Conservation (phyloP, 108 stramenopile species). For the Nitzschia sp. region DNA sequence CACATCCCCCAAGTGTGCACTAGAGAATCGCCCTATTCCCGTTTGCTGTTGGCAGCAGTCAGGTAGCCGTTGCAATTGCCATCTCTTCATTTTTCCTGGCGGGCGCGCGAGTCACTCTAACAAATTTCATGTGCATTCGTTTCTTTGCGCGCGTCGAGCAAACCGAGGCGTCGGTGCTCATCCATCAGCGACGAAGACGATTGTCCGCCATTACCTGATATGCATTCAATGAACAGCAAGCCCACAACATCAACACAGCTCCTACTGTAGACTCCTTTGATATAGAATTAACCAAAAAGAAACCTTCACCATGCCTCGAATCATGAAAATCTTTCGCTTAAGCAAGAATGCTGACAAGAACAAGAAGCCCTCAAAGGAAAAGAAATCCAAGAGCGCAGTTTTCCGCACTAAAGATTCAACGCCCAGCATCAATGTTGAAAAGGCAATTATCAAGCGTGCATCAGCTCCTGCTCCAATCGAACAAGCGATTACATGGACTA, state of each 20-base stretch:
- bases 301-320: not conserved
- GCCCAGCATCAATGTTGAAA: not conserved
- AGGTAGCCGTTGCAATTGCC: too few relatives aligned
- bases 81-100: too few relatives aligned
- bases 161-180: not conserved
- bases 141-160: not conserved
- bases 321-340: not conserved
- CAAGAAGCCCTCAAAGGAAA: too few relatives aligned
- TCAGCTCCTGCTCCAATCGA: slow-evolving; percentile 1
- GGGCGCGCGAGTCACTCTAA: too few relatives aligned
- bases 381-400: too few relatives aligned
- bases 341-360: not conserved
- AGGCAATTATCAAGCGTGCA: not conserved
- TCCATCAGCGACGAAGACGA: too few relatives aligned
- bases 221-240: not conserved
- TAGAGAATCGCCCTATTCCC: too few relatives aligned
- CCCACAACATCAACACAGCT: not conserved
- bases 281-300: too few relatives aligned
- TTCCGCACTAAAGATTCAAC: too few relatives aligned
- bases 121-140: not conserved
- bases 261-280: not conserved
- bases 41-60: too few relatives aligned
- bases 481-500: not conserved
- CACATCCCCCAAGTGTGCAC: too few relatives aligned
- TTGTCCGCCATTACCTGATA: too few relatives aligned